These are phyloP conservation scores for Xenoacremonium recifei DNA, from an alignment of 2,329 filamentous ascomycete species.

Conservation along the genomic window DNA sequence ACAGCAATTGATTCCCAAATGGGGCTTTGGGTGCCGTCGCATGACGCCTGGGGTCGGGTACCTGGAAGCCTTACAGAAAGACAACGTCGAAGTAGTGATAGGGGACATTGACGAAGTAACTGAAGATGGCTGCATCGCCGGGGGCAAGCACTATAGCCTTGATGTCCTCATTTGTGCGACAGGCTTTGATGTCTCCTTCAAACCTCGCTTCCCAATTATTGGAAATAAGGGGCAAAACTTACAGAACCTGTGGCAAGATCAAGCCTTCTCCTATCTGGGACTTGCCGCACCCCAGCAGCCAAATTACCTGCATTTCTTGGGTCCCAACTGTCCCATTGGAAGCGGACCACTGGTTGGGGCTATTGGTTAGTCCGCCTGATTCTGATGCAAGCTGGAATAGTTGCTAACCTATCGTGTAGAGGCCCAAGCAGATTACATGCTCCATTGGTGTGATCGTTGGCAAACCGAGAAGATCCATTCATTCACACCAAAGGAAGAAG, in stretches of 20 bases:
- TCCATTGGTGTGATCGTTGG: background rate
- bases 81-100: background rate
- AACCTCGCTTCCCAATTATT: background rate
- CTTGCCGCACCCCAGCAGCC: background rate
- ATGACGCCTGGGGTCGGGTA: background rate
- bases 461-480: background rate
- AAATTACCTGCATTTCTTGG: background rate
- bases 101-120: background rate
- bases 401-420: background rate
- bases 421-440: background rate
- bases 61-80: background rate
- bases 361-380: background rate
- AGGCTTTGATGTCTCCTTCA: background rate
- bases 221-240: background rate
- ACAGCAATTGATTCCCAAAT: background rate
- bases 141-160: background rate
- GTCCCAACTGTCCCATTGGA: background rate
- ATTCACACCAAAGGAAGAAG: background rate
- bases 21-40: background rate
- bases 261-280: background rate
- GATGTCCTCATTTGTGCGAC: background rate
- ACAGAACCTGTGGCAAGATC: background rate
- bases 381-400: background rate
- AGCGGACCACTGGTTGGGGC: background rate
- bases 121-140: background rate